These are phyloP conservation scores for Aurantiochytrium sp. DNA, from an alignment of 108 stramenopile species.

Conservation along the genomic window DNA sequence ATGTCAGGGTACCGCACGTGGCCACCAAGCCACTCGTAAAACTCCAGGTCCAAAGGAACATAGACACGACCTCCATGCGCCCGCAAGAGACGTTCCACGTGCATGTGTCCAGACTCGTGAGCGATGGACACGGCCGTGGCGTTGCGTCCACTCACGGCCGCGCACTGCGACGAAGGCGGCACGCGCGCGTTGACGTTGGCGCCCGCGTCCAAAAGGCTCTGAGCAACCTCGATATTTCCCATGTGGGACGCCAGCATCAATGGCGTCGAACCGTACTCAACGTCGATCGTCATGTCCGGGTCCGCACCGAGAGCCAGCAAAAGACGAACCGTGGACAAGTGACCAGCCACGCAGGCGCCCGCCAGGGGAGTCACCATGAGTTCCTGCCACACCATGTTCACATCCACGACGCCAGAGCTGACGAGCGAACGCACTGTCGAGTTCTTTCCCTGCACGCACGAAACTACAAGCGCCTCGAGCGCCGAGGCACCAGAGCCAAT, in stretches of 20 bases:
- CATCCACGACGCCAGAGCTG: neutral
- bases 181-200: neutral
- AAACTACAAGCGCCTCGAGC: neutral
- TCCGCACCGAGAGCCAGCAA: conserved; percentile 9
- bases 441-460: neutral
- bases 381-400: neutral
- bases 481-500: neutral
- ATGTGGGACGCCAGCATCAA: neutral
- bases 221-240: neutral
- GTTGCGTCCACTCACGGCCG: neutral
- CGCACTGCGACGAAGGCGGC: conserved; percentile 1
- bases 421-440: neutral
- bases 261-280: neutral
- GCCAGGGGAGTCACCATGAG: neutral
- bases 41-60: neutral
- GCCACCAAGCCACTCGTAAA: conserved; percentile 7
- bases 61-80: neutral
- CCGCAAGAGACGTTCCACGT: neutral
- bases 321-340: neutral
- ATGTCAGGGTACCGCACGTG: neutral
- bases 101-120: neutral
- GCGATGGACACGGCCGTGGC: neutral
- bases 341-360: conserved; percentile 7
- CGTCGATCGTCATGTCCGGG: neutral
- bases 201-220: neutral